Base-by-base conservation (phyloP, 768 basidiomycete species). In the Tricholoma terreum region DNA sequence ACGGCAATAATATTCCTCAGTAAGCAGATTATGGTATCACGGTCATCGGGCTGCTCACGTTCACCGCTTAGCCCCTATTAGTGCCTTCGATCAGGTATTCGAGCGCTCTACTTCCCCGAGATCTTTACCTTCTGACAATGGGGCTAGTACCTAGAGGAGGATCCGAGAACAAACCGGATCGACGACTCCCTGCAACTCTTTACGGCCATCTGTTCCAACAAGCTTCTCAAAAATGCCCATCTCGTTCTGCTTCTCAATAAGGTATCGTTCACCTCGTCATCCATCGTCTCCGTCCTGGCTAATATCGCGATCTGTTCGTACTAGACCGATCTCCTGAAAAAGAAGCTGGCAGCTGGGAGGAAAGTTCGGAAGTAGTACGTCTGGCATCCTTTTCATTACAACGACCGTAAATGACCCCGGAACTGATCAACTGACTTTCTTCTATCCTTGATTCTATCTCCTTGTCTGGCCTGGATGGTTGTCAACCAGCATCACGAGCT, bases 141-240 rank as follows among this genome's bases (percentile, higher is more conserved):
- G 49, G 11, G 45, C 30, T 56, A 92, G 88, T 91, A 89, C 69
- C 80, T 93, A 9, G 87, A 91, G 63, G 91, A 93, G 73, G 90
- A 92, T 67, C 79, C 84, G 4, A 80, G 83, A 59, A 86, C 86
- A 49, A 92, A 92, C 66, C 75, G 90, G 62, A 86, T 92, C 58
- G 84, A 90, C 58, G 91, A 93, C 70, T 92, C 90, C 1, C 76
- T 93, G 17, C 87, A 89, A 63, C 78, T 92, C 9, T 91, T 90
- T 71, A 85, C 83, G 4, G 73, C 83, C 12, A 84, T 93, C 58
- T 92, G 89, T 66, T 77, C 86, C 50, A 92, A 92, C 66, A 83
- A 81, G 63, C 81, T 92, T 57, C 75, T 93, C 54, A 82, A 84
- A 65, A 80, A 84, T 54, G 84, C 88, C 4, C 86, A 90, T 66